phyloP scores from a whole-genome alignment of 73 alveolate species.

The Paramecium sexaurelia region DNA sequence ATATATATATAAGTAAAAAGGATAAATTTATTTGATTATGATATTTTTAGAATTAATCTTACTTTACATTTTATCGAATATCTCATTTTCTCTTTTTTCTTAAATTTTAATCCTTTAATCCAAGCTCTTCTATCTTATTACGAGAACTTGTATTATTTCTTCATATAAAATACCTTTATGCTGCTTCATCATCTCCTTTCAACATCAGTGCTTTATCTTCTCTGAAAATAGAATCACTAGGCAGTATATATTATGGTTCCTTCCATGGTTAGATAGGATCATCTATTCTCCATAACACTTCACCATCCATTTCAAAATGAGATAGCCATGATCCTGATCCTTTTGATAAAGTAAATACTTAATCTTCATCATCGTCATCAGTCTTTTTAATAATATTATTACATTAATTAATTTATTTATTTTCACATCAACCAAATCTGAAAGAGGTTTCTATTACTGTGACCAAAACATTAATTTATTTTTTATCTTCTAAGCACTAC shows the following conservation, averaged over 20 bases:
- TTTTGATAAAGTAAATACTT: neutral
- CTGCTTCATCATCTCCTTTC: neutral
- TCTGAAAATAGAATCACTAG: conserved; percentile 37
- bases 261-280: conserved; percentile 5
- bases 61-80: neutral
- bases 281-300: conserved; percentile 55
- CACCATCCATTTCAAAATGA: conserved; percentile 46
- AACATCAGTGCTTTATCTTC: neutral
- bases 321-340: conserved; percentile 60
- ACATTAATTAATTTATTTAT: conserved; percentile 53
- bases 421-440: conserved; percentile 47
- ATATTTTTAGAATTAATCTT: neutral
- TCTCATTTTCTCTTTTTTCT: conserved; percentile 16
- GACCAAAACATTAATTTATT: conserved; percentile 49
- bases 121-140: conserved; percentile 3
- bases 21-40: neutral
- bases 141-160: neutral
- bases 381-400: conserved; percentile 47
- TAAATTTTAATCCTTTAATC: neutral
- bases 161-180: neutral
- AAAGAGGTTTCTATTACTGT: neutral
- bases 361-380: conserved; percentile 57
- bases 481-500: conserved; percentile 2
- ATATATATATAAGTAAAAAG: neutral
- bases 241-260: neutral